A percentile compares a stretch with the other conserved stretches of the same genome.
Evolutionary conservation across 202 grass and related monocot species (phyloP).

Genomic region (Dendrocalamus latiflorus): DNA sequence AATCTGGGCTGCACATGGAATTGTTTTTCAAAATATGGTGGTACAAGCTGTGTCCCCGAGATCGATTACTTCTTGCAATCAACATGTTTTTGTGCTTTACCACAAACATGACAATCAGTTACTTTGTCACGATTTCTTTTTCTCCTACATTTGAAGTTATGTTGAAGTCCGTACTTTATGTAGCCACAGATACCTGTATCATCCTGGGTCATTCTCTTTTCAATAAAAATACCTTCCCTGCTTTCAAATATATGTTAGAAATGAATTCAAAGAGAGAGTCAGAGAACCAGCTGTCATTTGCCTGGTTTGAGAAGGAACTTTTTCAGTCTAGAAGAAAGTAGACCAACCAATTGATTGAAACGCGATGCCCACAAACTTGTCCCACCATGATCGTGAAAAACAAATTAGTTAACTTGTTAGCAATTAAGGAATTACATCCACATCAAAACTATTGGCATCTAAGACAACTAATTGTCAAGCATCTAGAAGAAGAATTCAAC

Average conservation of each 20-base stretch:
- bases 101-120: not conserved
- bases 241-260: not conserved
- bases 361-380: not conserved
- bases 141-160: not conserved
- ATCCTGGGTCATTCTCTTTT: not conserved
- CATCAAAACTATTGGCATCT: not conserved
- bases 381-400: not conserved
- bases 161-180: not conserved
- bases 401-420: not conserved
- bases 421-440: not conserved
- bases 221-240: not conserved
- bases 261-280: not conserved
- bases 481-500: conserved; percentile 5
- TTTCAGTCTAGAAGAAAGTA: not conserved
- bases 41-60: not conserved
- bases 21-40: not conserved
- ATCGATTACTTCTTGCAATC: not conserved
- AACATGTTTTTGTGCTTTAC: not conserved
- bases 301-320: not conserved
- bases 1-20: not conserved
- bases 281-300: not conserved
- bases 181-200: not conserved
- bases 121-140: not conserved
- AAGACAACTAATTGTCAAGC: not conserved
- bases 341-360: not conserved